A percentile compares a stretch with the other conserved stretches of the same genome.
Evolutionary conservation across 164 flowering plant genomes (phyloP).

Genomic region (Buxus sempervirens): DNA sequence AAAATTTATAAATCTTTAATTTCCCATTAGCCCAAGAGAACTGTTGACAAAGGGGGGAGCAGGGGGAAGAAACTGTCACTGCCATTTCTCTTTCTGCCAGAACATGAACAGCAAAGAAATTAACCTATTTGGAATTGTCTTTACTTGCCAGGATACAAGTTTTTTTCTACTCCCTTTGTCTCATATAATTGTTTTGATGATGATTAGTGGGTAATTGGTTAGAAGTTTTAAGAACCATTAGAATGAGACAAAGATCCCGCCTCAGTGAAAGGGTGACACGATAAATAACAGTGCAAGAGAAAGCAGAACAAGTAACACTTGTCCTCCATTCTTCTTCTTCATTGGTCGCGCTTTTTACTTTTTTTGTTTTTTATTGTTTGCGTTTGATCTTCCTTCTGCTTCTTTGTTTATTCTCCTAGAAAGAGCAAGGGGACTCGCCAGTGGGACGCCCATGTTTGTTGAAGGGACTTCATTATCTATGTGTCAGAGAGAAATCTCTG

Average conservation of each 20-base stretch:
- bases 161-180: neutral
- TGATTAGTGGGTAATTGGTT: slow-evolving; percentile 18
- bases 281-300: neutral
- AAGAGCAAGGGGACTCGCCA: slow-evolving; percentile 17
- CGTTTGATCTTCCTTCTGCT: slow-evolving; percentile 12
- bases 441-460: slow-evolving; percentile 23
- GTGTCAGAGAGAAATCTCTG: slow-evolving; percentile 19
- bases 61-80: neutral
- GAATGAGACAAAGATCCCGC: slow-evolving; percentile 14
- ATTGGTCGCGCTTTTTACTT: slow-evolving; percentile 16
- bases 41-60: neutral
- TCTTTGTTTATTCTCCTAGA: neutral
- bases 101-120: neutral
- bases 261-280: slow-evolving; percentile 1
- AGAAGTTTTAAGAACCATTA: slow-evolving; percentile 1
- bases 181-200: slow-evolving; percentile 6
- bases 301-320: slow-evolving; percentile 11
- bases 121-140: neutral
- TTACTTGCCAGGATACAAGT: slow-evolving; percentile 1
- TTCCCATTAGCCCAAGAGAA: neutral
- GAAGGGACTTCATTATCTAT: slow-evolving; percentile 3
- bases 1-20: no score
- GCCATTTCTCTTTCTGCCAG: neutral
- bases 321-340: slow-evolving; percentile 13
- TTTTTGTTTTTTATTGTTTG: slow-evolving; percentile 32